A percentile compares a stretch with the other conserved stretches of the same genome.
phyloP scores from a whole-genome alignment of 116 monocot genomes.

The Iris pallida region DNA sequence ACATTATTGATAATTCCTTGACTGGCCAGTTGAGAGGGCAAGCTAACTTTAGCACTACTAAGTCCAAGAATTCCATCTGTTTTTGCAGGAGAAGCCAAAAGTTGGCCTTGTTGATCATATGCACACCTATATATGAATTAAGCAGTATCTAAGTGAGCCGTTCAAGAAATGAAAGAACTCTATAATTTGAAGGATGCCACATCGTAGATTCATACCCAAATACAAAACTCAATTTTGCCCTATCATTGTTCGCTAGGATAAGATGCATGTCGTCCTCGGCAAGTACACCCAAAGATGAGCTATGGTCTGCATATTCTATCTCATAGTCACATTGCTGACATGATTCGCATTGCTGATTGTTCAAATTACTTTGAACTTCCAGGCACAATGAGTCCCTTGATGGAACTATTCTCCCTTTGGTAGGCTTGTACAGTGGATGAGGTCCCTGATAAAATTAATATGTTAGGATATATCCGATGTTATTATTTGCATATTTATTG shows the following conservation, averaged over 20 bases:
- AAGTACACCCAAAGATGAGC: constrained; percentile 88
- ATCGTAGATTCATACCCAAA: constrained; percentile 57
- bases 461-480: background rate
- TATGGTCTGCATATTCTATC: constrained; percentile 77
- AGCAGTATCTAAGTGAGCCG: background rate
- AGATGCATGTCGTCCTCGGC: constrained; percentile 71
- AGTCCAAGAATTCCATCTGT: constrained; percentile 89
- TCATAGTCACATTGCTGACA: constrained; percentile 86
- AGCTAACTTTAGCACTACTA: constrained; percentile 49
- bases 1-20: constrained; percentile 64
- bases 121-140: constrained; percentile 49
- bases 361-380: constrained; percentile 61
- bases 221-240: constrained; percentile 41
- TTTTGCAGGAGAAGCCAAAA: constrained; percentile 65
- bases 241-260: constrained; percentile 32
- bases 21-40: constrained; percentile 61
- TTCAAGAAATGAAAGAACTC: background rate
- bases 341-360: constrained; percentile 36
- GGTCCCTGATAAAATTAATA: constrained; percentile 44
- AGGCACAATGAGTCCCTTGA: constrained; percentile 54
- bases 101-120: constrained; percentile 83
- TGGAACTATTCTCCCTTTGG: constrained; percentile 56
- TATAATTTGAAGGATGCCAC: too few species aligned
- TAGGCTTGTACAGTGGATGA: constrained; percentile 76
- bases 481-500: too few species aligned